These are phyloP conservation scores for Citrus medica DNA, from an alignment of 345 rosid species.

Conservation along the genomic window DNA sequence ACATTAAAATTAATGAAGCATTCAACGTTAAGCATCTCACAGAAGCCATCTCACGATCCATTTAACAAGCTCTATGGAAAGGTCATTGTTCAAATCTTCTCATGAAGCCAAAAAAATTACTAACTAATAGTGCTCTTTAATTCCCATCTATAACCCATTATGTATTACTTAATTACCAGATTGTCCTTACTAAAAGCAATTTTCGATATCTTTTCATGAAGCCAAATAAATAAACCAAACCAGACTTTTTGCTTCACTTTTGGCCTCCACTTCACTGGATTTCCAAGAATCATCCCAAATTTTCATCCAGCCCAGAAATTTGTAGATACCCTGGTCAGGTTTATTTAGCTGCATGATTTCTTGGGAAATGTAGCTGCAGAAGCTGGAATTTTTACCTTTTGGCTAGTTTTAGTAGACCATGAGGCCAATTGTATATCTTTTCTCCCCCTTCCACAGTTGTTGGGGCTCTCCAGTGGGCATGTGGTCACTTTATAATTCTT, in stretches of 20 bases:
- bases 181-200: background rate
- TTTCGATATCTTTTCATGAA: background rate
- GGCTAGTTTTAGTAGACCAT: background rate
- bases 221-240: background rate
- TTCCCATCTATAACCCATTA: background rate
- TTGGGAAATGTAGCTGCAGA: background rate
- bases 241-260: background rate
- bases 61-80: background rate
- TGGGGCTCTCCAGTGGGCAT: background rate
- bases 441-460: background rate
- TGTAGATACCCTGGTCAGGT: background rate
- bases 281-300: background rate
- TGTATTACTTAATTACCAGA: background rate
- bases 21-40: background rate
- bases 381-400: background rate
- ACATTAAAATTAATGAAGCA: background rate
- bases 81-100: background rate
- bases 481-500: background rate
- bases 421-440: background rate
- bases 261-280: background rate
- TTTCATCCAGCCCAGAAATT: background rate
- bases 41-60: background rate
- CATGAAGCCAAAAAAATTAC: background rate
- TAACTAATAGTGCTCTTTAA: background rate
- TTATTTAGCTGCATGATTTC: background rate